Conservation (phyloP, 2,329 filamentous ascomycete species). For the Calonectria fujianensis region DNA sequence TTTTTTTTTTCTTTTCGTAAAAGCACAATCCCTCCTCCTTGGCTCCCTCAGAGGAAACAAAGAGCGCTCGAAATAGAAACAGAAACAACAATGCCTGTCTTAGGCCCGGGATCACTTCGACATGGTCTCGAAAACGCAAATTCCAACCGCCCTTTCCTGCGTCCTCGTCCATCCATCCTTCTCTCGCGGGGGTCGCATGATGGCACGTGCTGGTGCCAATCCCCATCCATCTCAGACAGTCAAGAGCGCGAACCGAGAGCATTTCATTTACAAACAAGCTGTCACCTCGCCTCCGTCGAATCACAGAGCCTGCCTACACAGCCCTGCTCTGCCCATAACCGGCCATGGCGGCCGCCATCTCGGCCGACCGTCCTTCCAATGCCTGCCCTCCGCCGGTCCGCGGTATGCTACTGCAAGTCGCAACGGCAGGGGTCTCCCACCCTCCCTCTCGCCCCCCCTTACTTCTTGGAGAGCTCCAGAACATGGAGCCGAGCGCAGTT, state of each 20-base stretch:
- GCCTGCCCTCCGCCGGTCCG: conserved; percentile 36
- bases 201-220: conserved; percentile 50
- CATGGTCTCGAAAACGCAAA: conserved; percentile 30
- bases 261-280: conserved; percentile 38
- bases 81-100: conserved; percentile 31
- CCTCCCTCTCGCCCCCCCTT: conserved; percentile 23
- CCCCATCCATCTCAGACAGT: conserved; percentile 44
- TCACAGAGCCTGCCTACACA: conserved; percentile 26
- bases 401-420: conserved; percentile 31
- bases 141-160: conserved; percentile 23
- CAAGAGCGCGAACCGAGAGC: conserved; percentile 42
- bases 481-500: conserved; percentile 6
- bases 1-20: conserved; percentile 4
- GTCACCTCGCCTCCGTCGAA: conserved; percentile 24
- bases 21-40: conserved; percentile 22
- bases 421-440: conserved; percentile 17
- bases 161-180: conserved; percentile 13
- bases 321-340: conserved; percentile 21
- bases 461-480: conserved; percentile 16
- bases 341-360: conserved; percentile 36
- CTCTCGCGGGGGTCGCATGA: conserved; percentile 31
- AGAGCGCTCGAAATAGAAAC: conserved; percentile 31
- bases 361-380: conserved; percentile 36
- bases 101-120: conserved; percentile 11
- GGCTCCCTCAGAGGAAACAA: conserved; percentile 26